These are phyloP conservation scores for Penicillium hordei DNA, from an alignment of 2,329 filamentous ascomycete species.

Conservation along the genomic window DNA sequence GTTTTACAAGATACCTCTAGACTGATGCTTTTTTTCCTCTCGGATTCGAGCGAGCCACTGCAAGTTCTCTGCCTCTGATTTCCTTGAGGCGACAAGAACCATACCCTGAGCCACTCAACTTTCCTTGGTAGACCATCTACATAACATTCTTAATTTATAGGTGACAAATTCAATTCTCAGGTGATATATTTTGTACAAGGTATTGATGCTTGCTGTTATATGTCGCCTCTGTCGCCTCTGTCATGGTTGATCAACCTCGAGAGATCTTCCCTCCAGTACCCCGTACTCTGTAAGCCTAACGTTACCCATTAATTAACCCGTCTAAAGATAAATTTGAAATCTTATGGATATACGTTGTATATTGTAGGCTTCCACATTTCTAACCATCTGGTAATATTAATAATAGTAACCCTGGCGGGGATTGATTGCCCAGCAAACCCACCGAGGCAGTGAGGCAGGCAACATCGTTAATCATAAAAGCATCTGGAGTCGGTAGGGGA, in stretches of 20 bases:
- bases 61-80: background rate
- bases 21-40: background rate
- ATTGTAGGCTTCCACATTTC: constrained; percentile 12
- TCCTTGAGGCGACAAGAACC: background rate
- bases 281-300: background rate
- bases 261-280: background rate
- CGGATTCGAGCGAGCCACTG: background rate
- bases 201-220: background rate
- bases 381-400: background rate
- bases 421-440: background rate
- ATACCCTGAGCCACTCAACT: background rate
- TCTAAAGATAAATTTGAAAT: background rate
- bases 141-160: background rate
- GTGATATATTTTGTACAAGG: background rate
- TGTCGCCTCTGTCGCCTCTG: background rate
- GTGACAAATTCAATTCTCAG: background rate
- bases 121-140: background rate
- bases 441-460: constrained; percentile 21
- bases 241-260: background rate
- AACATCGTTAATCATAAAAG: constrained; percentile 7
- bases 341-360: background rate
- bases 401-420: constrained; percentile 9
- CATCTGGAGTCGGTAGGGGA: constrained; percentile 13
- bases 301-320: background rate
- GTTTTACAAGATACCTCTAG: background rate